Evolutionary conservation across 1,284 basidiomycete species (phyloP).

Genomic region (Ceratobasidium sp.): DNA sequence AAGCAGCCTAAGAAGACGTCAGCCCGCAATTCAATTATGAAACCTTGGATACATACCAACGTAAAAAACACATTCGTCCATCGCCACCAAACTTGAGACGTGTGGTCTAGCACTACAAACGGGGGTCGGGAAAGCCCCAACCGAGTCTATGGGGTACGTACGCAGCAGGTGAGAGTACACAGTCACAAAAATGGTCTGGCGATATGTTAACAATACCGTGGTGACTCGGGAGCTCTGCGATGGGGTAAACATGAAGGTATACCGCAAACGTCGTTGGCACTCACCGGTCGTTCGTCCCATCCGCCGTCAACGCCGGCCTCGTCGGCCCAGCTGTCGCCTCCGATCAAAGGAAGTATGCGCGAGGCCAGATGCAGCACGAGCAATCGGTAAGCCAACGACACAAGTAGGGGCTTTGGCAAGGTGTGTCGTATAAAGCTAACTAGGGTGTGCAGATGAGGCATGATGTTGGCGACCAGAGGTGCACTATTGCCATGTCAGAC

Average conservation of each 20-base stretch:
- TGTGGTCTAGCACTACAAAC: conserved; percentile 61
- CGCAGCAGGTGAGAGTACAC: conserved; percentile 85
- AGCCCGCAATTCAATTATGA: background rate
- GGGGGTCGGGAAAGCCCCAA: background rate
- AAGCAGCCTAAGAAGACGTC: conserved; percentile 63
- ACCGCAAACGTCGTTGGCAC: conserved; percentile 50
- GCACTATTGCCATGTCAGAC: conserved; percentile 62
- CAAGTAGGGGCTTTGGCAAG: conserved; percentile 84
- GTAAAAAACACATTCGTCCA: conserved; percentile 91
- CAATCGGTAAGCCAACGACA: conserved; percentile 86
- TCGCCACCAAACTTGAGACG: conserved; percentile 90
- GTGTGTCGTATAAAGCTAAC: conserved; percentile 84
- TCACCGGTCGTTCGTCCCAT: conserved; percentile 80
- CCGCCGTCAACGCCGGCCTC: conserved; percentile 73
- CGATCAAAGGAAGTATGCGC: conserved; percentile 84
- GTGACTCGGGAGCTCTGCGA: conserved; percentile 79
- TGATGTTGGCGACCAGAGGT: conserved; percentile 79
- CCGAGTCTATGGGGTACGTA: conserved; percentile 68
- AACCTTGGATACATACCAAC: conserved; percentile 55
- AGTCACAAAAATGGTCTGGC: conserved; percentile 84
- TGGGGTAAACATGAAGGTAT: background rate
- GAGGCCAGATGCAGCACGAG: conserved; percentile 88
- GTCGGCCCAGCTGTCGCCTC: conserved; percentile 81
- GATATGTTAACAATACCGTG: conserved; percentile 79
- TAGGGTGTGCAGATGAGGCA: conserved; percentile 82